phyloP scores from a whole-genome alignment of 2,329 filamentous ascomycete genomes.

The Colletotrichum aenigma region DNA sequence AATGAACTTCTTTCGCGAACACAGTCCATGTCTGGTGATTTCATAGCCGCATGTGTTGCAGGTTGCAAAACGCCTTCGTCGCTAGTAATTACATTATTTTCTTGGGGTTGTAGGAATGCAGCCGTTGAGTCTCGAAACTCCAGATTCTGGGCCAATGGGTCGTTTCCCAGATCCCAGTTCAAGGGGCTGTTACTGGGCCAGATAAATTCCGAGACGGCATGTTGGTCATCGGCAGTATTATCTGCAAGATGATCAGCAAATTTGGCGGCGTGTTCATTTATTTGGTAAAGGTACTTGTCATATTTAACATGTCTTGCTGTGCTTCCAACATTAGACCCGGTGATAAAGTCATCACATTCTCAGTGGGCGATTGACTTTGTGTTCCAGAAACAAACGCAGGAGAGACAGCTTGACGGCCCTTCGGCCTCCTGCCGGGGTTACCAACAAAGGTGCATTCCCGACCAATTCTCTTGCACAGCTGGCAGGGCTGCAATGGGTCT shows the following conservation, averaged over 20 bases:
- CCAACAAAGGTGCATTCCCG: slow-evolving; percentile 26
- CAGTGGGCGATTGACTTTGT: neutral
- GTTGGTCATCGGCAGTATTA: neutral
- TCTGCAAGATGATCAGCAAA: neutral
- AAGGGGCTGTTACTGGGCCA: neutral
- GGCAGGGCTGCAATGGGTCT: slow-evolving; percentile 26
- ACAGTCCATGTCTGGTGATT: neutral
- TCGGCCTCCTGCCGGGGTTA: slow-evolving; percentile 18
- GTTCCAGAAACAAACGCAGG: neutral
- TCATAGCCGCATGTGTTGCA: neutral
- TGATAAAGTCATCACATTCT: neutral
- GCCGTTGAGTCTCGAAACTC: neutral
- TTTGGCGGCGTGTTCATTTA: neutral
- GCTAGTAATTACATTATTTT: neutral
- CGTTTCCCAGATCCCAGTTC: neutral
- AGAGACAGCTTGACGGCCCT: neutral
- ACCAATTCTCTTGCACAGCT: slow-evolving; percentile 26
- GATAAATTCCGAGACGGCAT: neutral
- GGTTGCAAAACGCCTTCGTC: neutral
- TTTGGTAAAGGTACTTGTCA: neutral
- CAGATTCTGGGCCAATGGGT: neutral
- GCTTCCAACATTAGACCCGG: neutral
- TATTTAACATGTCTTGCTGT: neutral
- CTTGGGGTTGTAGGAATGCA: neutral
- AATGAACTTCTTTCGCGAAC: neutral